Percentiles rank a stretch among this genome's conserved stretches.
Conservation (phyloP, 202 grass and related monocot species). For the Carex sylvatica region DNA sequence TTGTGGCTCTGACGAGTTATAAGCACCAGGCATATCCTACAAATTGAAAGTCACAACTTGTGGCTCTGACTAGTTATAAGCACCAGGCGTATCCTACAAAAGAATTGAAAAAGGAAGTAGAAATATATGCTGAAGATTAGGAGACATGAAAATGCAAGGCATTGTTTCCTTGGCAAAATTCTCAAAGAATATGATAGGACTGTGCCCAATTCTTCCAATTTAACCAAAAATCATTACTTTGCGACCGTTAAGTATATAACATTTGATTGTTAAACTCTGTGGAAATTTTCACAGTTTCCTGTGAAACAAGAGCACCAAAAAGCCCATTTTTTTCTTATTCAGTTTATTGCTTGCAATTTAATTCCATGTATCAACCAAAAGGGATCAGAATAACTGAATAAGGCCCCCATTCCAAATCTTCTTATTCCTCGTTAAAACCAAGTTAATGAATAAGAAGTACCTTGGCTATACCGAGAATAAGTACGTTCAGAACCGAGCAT, state of each 20-base stretch:
- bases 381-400: neutral
- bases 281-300: neutral
- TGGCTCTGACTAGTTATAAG: constrained; percentile 44
- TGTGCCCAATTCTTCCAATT: neutral
- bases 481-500: constrained; percentile 41
- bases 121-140: neutral
- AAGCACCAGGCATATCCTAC: constrained; percentile 44
- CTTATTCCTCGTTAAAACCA: neutral
- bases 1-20: constrained; percentile 42
- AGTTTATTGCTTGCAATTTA: neutral
- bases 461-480: constrained; percentile 57
- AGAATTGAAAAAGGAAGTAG: neutral
- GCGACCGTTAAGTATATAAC: neutral
- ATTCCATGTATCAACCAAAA: neutral
- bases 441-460: constrained; percentile 23
- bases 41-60: constrained; percentile 27
- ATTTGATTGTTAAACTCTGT: neutral
- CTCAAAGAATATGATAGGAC: neutral
- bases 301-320: neutral
- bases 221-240: neutral
- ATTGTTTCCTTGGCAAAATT: neutral
- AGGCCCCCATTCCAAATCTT: neutral
- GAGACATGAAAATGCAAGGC: neutral
- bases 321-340: neutral
- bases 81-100: constrained; percentile 44